These are phyloP conservation scores for Phytophthora aleatoria DNA, from an alignment of 352 stramenopile genomes.

Conservation along the genomic window DNA sequence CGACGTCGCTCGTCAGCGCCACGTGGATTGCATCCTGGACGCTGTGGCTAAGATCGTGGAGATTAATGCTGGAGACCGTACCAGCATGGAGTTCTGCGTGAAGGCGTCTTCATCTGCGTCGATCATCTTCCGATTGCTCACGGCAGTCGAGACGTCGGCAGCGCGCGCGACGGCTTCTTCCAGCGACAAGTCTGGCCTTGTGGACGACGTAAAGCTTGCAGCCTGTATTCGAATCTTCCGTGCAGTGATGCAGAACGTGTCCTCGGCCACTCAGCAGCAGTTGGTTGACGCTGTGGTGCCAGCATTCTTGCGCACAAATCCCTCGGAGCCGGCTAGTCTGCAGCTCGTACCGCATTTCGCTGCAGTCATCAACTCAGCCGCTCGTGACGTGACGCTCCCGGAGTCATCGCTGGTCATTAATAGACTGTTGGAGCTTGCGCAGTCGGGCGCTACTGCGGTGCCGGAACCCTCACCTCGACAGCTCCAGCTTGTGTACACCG, in stretches of 20 bases:
- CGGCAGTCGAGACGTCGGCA: conserved; percentile 65
- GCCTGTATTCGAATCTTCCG: conserved; percentile 70
- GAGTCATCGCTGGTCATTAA: conserved; percentile 77
- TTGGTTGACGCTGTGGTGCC: conserved; percentile 63
- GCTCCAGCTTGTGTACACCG: conserved; percentile 49
- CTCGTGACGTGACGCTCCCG: conserved; percentile 57
- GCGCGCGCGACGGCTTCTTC: conserved; percentile 35
- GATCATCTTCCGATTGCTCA: conserved; percentile 72
- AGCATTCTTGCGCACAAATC: conserved; percentile 60
- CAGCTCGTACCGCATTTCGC: conserved; percentile 80
- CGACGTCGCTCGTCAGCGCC: conserved; percentile 34
- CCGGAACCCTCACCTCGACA: conserved; percentile 13
- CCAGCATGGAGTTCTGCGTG: conserved; percentile 86
- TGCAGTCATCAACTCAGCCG: conserved; percentile 80
- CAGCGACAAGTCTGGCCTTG: conserved; percentile 14
- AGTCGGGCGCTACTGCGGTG: conserved; percentile 37
- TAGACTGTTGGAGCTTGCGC: conserved; percentile 75
- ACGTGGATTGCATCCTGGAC: conserved; percentile 60
- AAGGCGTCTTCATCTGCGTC: conserved; percentile 40
- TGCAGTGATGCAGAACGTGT: conserved; percentile 81
- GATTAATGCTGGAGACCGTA: conserved; percentile 68
- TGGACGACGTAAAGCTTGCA: conserved; percentile 50
- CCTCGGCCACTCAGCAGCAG: conserved; percentile 59
- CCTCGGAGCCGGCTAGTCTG: conserved; percentile 38
- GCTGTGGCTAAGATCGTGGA: conserved; percentile 84